Conservation (phyloP, 768 basidiomycete species). For the Tulasnella sp. region DNA sequence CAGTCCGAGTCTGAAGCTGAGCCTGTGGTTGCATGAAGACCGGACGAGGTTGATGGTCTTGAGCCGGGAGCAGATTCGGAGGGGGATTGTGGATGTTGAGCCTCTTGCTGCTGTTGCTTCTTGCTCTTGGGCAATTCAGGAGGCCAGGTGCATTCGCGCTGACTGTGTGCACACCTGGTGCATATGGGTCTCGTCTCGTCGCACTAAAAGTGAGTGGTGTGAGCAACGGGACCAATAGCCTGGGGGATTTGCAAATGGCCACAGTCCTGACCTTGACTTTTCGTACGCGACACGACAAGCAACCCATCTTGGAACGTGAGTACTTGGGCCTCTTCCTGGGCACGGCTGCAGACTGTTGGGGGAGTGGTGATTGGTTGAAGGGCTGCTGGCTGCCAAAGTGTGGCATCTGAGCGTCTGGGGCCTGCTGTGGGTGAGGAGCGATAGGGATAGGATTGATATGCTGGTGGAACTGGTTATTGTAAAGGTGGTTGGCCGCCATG, state of each 20-base stretch:
- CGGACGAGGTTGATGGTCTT: slow-evolving; percentile 13
- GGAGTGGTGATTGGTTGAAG: slow-evolving; percentile 1
- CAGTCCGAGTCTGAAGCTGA: slow-evolving; percentile 23
- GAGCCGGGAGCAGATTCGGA: slow-evolving; percentile 15
- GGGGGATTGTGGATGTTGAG: not conserved
- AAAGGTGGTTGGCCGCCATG: slow-evolving; percentile 21
- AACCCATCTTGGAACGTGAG: slow-evolving; percentile 90
- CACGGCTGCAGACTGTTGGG: not conserved
- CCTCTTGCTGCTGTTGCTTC: slow-evolving; percentile 11
- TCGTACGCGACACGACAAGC: slow-evolving; percentile 87
- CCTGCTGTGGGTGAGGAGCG: slow-evolving; percentile 20
- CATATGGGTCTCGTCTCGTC: slow-evolving; percentile 88
- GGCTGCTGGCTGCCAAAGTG: not conserved
- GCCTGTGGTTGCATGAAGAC: not conserved
- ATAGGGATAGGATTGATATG: slow-evolving; percentile 23
- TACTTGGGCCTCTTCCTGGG: slow-evolving; percentile 76
- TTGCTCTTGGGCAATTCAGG: slow-evolving; percentile 20
- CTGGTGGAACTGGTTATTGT: slow-evolving; percentile 8
- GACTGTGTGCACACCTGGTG: slow-evolving; percentile 79
- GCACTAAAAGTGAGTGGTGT: slow-evolving; percentile 49
- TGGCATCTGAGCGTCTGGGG: not conserved
- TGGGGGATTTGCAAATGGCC: not conserved
- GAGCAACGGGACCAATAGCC: not conserved
- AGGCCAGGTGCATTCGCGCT: slow-evolving; percentile 51
- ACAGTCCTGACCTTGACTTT: slow-evolving; percentile 74